Evolutionary conservation across 2,329 filamentous ascomycete genomes (phyloP), one percentile per base, ranked within the genome.

Genomic region (Aurifilum marmelostoma): DNA sequence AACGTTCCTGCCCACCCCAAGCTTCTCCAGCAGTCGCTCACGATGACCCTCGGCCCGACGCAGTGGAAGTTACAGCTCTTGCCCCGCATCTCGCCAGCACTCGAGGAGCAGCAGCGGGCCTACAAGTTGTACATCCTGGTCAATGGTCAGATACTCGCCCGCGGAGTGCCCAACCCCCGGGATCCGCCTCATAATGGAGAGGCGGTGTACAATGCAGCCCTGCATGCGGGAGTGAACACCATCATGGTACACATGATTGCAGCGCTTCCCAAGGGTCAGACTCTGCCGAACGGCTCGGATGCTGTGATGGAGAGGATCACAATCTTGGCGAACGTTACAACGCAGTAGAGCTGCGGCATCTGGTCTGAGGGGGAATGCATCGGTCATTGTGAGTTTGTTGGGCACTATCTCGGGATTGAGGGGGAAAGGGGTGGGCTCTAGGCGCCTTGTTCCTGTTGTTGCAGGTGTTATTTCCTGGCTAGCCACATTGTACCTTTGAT

Each of bases 281-380:
- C 85, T 70, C 80, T 85, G 50, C 81, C 84, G 0, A 84, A 84
- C 34, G 89, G 87, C 0, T 83, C 88, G 12, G 87, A 90, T 71
- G 86, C 91, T 47, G 93, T 96, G 76, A 82, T 94, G 71, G 94
- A 97, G 81, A 91, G 91, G 74, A 85, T 94, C 68, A 93, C 89
- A 1, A 83, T 96, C 37, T 92, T 92, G 79, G 86, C 91, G 71
- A 91, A 96, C 78, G 80, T 97, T 74, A 79, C 88, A 77, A 86
- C 81, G 79, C 77, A 77, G 64, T 85, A 77, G 74, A 60, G 65
- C 16, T 62, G 34, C 39, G 6, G 12, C 16, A 56, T 56, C 8
- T 12, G 14, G 52, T 29, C 52, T 18, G 16, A 18, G 14, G 52
- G 52, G 14, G 52, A 56, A 29, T 16, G 27, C 27, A 32, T 9